Evolutionary conservation across 805 yeast genomes (phyloP).

Genomic region (Saturnispora besseyi): DNA sequence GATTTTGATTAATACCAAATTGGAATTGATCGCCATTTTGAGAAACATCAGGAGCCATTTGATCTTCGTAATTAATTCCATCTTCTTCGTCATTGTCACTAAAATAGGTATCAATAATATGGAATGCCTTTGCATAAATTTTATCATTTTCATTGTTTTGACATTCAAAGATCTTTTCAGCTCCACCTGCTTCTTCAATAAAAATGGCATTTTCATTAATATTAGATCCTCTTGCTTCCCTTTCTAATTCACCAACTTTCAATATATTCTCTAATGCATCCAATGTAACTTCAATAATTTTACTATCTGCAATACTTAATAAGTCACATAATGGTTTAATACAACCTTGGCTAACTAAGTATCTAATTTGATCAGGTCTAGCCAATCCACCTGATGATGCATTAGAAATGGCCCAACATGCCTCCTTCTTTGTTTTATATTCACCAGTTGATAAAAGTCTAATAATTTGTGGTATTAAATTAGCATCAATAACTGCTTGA

Average conservation of each 20-base stretch:
- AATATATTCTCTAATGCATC: constrained; percentile 92
- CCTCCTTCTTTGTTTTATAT: constrained; percentile 94
- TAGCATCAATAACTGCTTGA: constrained; percentile 93
- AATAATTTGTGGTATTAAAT: constrained; percentile 86
- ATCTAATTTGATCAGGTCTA: constrained; percentile 88
- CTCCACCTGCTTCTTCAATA: constrained; percentile 97
- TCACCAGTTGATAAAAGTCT: constrained; percentile 71
- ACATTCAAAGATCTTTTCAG: constrained; percentile 90
- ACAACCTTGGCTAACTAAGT: constrained; percentile 90
- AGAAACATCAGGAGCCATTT: constrained; percentile 58
- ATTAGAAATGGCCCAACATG: constrained; percentile 98
- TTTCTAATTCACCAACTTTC: constrained; percentile 89
- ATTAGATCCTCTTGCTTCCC: constrained; percentile 58
- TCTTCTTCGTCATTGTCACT: constrained; percentile 59
- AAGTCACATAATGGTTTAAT: constrained; percentile 95
- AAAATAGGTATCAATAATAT: constrained; percentile 85
- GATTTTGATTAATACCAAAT: constrained; percentile 62
- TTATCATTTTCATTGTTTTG: constrained; percentile 88
- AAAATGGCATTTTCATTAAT: constrained; percentile 82
- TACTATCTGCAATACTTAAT: constrained; percentile 77
- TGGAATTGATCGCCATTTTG: constrained; percentile 68
- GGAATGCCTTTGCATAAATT: constrained; percentile 84
- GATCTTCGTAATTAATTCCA: constrained; percentile 32
- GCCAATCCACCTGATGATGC: constrained; percentile 93
- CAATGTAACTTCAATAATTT: constrained; percentile 87